Percentiles rank a stretch among this genome's conserved stretches.
phyloP scores from a whole-genome alignment of 208 protist genomes.

The Leishmania braziliensis region DNA sequence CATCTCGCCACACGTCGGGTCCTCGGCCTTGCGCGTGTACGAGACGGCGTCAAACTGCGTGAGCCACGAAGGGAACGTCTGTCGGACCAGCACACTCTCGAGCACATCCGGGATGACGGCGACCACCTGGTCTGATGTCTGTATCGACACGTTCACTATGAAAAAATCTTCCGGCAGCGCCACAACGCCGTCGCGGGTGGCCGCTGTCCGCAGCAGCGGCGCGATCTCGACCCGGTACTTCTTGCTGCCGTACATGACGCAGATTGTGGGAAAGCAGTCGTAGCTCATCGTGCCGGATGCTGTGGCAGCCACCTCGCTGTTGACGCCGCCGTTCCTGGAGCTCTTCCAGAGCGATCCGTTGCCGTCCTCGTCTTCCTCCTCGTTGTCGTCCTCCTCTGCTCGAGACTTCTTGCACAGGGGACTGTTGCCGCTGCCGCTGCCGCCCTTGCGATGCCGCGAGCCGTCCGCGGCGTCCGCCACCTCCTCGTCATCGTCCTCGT shows the following conservation, averaged over 20 bases:
- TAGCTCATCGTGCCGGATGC: constrained; percentile 32
- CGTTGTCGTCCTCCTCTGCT: constrained; percentile 1
- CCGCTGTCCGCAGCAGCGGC: constrained; percentile 46
- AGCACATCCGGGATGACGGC: constrained; percentile 84
- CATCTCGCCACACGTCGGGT: constrained; percentile 75
- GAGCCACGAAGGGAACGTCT: constrained; percentile 74
- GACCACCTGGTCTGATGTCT: constrained; percentile 49
- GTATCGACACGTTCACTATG: constrained; percentile 70
- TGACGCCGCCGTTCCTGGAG: not conserved
- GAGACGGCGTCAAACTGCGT: constrained; percentile 79
- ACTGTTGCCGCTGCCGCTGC: not conserved
- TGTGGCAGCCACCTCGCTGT: not conserved
- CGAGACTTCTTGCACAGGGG: not conserved
- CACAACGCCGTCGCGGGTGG: constrained; percentile 41
- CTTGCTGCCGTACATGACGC: constrained; percentile 38
- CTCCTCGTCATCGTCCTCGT: constrained; percentile 25
- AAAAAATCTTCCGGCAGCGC: constrained; percentile 63
- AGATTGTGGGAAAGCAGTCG: constrained; percentile 55
- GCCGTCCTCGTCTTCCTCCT: constrained; percentile 26
- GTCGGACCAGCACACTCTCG: constrained; percentile 55
- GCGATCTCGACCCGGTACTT: constrained; percentile 59
- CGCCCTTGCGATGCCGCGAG: not conserved
- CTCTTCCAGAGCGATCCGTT: constrained; percentile 1
- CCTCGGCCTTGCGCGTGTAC: constrained; percentile 78
- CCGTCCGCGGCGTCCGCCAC: constrained; percentile 12